Evolutionary conservation across 257 asterid genomes (phyloP).

Genomic region (Galeopsis tetrahit): DNA sequence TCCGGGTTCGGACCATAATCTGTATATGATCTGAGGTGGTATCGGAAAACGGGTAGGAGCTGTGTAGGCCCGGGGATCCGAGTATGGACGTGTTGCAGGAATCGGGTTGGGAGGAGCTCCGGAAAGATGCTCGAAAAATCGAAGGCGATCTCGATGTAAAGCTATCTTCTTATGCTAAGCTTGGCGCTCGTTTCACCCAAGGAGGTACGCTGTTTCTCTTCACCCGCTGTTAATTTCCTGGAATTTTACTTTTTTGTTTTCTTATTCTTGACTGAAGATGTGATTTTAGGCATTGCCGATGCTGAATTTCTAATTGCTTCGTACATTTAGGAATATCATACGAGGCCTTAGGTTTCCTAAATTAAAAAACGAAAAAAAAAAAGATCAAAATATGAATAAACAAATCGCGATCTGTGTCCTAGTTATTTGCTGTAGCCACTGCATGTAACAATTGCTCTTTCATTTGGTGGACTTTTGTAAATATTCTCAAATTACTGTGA

Average conservation of each 20-base stretch:
- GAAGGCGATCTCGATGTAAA: slow-evolving; percentile 99
- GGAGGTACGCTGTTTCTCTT: slow-evolving; percentile 50
- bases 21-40: not conserved
- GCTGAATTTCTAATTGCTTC: not conserved
- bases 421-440: slow-evolving; percentile 1
- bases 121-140: slow-evolving; percentile 90
- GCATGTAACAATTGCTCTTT: slow-evolving; percentile 5
- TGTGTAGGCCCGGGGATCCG: slow-evolving; percentile 51
- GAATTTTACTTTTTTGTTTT: not conserved
- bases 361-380: not conserved
- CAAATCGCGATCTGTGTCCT: slow-evolving; percentile 3
- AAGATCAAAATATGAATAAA: not conserved
- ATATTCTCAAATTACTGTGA: slow-evolving; percentile 2
- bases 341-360: not conserved
- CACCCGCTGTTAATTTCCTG: slow-evolving; percentile 13
- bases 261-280: slow-evolving; percentile 5
- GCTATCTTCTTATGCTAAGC: slow-evolving; percentile 95
- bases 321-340: slow-evolving; percentile 15
- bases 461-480: slow-evolving; percentile 11
- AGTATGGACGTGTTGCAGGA: slow-evolving; percentile 80
- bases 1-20: slow-evolving; percentile 29
- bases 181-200: slow-evolving; percentile 89
- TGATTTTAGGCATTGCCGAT: slow-evolving; percentile 23
- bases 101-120: slow-evolving; percentile 98
- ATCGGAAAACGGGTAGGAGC: slow-evolving; percentile 39